A percentile compares a stretch with the other conserved stretches of the same genome.
These are phyloP conservation scores for Trichophyton verrucosum DNA, from an alignment of 2,329 filamentous ascomycete genomes.

Conservation along the genomic window DNA sequence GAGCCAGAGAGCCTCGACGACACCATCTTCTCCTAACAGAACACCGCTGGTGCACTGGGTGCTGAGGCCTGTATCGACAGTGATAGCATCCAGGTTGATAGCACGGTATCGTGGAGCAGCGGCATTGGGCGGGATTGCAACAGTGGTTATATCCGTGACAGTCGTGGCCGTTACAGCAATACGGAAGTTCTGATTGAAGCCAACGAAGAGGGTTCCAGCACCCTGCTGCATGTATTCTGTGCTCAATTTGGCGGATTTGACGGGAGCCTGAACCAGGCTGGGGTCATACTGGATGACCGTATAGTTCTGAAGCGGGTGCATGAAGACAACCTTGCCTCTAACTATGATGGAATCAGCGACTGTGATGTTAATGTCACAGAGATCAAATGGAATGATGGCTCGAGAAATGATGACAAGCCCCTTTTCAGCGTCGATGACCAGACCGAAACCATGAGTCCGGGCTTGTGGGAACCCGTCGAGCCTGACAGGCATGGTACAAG, in stretches of 20 bases:
- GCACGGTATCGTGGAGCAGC: slow-evolving; percentile 86
- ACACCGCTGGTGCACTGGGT: slow-evolving; percentile 91
- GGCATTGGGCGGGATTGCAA: slow-evolving; percentile 87
- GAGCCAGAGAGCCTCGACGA: slow-evolving; percentile 89
- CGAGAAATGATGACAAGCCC: slow-evolving; percentile 88
- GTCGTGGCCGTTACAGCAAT: slow-evolving; percentile 89
- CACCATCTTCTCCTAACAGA: slow-evolving; percentile 75
- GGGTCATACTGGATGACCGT: slow-evolving; percentile 92
- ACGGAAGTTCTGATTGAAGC: slow-evolving; percentile 91
- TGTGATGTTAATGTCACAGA: slow-evolving; percentile 91
- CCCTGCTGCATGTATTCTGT: slow-evolving; percentile 78
- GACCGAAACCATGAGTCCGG: slow-evolving; percentile 83
- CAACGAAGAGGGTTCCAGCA: slow-evolving; percentile 88
- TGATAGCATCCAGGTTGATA: slow-evolving; percentile 92
- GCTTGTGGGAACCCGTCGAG: slow-evolving; percentile 96
- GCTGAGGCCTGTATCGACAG: slow-evolving; percentile 84
- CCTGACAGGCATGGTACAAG: slow-evolving; percentile 88
- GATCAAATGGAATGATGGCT: slow-evolving; percentile 88
- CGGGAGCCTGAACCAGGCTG: slow-evolving; percentile 80
- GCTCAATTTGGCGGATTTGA: slow-evolving; percentile 76
- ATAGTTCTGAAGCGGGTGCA: slow-evolving; percentile 95
- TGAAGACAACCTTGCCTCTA: slow-evolving; percentile 84
- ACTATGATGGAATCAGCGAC: slow-evolving; percentile 95
- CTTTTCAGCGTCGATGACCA: slow-evolving; percentile 95
- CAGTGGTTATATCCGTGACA: slow-evolving; percentile 93